Evolutionary conservation across 495 filamentous ascomycete genomes (phyloP), one percentile per base, ranked within the genome.

Genomic region (Lentithecium fluviatile): DNA sequence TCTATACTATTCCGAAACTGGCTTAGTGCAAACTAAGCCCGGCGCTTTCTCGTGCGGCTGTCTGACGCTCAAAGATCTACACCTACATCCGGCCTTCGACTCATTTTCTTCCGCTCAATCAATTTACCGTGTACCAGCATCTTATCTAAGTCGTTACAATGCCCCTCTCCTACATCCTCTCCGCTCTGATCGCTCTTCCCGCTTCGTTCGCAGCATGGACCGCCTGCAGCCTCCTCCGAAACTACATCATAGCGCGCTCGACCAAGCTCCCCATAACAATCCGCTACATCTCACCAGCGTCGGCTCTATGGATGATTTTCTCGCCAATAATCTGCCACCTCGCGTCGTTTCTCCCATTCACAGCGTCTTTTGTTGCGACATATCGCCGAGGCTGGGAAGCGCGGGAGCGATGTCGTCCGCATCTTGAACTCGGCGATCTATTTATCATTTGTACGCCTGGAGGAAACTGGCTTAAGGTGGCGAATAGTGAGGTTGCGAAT

Each of bases 381-480:
- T 53, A 75, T 54, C 50, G 74, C 70, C 52, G 66, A 66, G 71
- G 70, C 52, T 77, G 75, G 71, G 61, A 74, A 42, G 54, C 73
- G 6, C 49, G 69, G 10, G 76, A 75, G 26, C 73, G 76, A 53
- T 67, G 73, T 51, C 66, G 64, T 13, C 65, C 75, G 15, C 74
- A 76, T 55, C 57, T 70, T 34, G 69, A 78, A 56, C 66, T 77
- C 51, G 80, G 79, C 0, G 70, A 72, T 23, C 56, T 73, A 1
- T 79, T 75, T 43, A 64, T 77, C 26, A 20, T 78, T 6, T 77
- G 79, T n/a, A 76, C 73, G 0, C 78, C 81, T 2, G 60, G 62
- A 0, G 67, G 65, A 15, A 73, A 76, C 50, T 74, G 74, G 66
- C 53, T 80, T 21, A 73, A 73, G 47, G 57, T 82, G 11, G 59